These are phyloP conservation scores for Fusarium anthophilum DNA, from an alignment of 2,329 filamentous ascomycete genomes.

Conservation along the genomic window DNA sequence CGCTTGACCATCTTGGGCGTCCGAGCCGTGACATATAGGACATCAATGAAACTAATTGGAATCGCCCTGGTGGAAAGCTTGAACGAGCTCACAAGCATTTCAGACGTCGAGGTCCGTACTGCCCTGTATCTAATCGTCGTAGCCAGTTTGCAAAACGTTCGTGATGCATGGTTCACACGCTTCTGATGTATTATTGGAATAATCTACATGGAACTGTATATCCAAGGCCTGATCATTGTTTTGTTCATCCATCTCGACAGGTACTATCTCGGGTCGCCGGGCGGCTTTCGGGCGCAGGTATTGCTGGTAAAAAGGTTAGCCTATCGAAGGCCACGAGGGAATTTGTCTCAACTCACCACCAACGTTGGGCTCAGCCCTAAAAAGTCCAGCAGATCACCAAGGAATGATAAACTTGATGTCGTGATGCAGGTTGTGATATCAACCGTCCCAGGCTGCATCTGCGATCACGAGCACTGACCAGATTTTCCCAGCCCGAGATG, in stretches of 20 bases:
- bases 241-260: background rate
- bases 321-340: fast-evolving
- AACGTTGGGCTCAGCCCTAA: background rate
- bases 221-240: background rate
- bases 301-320: background rate
- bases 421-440: background rate
- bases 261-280: too few relatives aligned
- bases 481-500: fast-evolving
- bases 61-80: background rate
- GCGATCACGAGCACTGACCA: too few relatives aligned
- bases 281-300: too few relatives aligned
- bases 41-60: background rate
- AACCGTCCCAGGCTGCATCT: too few relatives aligned
- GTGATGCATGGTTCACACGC: background rate
- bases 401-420: too few relatives aligned
- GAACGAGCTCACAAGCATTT: background rate
- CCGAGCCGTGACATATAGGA: background rate
- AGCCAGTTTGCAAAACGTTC: background rate
- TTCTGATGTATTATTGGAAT: background rate
- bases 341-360: background rate
- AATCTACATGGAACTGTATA: too few relatives aligned
- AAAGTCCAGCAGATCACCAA: too few relatives aligned
- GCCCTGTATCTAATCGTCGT: fast-evolving
- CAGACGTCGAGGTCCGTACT: background rate
- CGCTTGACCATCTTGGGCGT: background rate